These are phyloP conservation scores for Ophiobolus disseminans DNA, from an alignment of 2,329 filamentous ascomycete genomes.

Conservation along the genomic window DNA sequence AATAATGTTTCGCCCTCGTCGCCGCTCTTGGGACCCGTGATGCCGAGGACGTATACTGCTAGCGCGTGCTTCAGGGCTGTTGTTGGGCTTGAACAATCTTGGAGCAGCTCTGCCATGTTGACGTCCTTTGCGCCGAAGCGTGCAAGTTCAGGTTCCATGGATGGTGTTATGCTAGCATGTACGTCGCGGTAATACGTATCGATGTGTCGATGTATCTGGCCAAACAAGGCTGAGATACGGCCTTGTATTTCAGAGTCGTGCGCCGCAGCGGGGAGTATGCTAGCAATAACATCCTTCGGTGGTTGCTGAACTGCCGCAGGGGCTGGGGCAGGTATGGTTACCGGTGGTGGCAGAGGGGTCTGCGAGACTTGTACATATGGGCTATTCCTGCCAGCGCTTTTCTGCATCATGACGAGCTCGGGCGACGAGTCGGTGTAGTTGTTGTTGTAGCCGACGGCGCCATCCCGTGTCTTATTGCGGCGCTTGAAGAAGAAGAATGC, in stretches of 20 bases:
- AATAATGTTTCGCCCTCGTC: conserved; percentile 28
- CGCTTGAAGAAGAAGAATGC: conserved; percentile 42
- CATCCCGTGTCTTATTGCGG: conserved; percentile 16
- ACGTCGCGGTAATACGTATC: conserved; percentile 45
- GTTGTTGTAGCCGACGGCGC: conserved; percentile 14
- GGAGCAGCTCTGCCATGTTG: conserved; percentile 35
- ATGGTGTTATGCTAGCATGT: conserved; percentile 42
- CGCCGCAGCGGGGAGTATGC: conserved; percentile 33
- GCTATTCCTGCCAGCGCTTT: conserved; percentile 20
- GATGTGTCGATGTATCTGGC: conserved; percentile 36
- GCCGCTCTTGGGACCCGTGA: conserved; percentile 23
- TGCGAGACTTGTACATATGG: conserved; percentile 40
- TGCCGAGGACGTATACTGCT: conserved; percentile 30
- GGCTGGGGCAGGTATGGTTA: not conserved
- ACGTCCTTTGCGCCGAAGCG: conserved; percentile 31
- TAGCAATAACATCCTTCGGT: conserved; percentile 19
- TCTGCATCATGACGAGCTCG: conserved; percentile 33
- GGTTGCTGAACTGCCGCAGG: conserved; percentile 11
- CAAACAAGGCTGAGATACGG: conserved; percentile 33
- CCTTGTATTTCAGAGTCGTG: conserved; percentile 30
- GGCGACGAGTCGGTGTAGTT: conserved; percentile 31
- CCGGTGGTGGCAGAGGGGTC: conserved; percentile 18
- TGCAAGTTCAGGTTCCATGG: conserved; percentile 38
- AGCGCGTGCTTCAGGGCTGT: conserved; percentile 42
- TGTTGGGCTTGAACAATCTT: conserved; percentile 32